Evolutionary conservation across 169 alveolate genomes (phyloP), one percentile per base, ranked within the genome.

Genomic region (Prorocentrum cordatum): DNA sequence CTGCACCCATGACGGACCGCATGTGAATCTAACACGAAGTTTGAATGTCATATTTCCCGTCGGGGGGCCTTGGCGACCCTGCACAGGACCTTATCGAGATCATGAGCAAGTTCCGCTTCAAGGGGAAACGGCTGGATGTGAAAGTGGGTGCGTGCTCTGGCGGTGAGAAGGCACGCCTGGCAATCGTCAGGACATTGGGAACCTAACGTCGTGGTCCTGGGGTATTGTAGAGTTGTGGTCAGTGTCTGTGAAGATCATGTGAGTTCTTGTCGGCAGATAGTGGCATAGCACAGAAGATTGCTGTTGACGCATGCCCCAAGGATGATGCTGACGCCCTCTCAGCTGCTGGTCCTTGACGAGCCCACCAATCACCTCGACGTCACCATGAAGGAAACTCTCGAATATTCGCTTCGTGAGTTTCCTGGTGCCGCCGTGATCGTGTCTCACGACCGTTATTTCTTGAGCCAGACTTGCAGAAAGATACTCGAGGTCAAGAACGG

Each of bases 381-480:
- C 61, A 70, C 72, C 58, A 75, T 75, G 86, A 75, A 75, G 86
- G 86, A 83, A 35, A 86, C 91, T 10, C 66, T 92, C 29, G 92
- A 89, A 42, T 32, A 31, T 12, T 92, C 93, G 29, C 84, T 92
- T 27, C 87, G 73, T 18, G 68, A 62, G 39, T 92, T 39, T 67
- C 75, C 58, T 12, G 94, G 94, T 2, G 82, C 93, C 5, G 91
- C 91, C 0, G 72, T 92, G n/a, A 36, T 92, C 20, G 93, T 92
- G 2, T 70, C 93, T 27, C 94, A 92, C 71, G 93, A 92, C 67
- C 64, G 89, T 0, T n/a, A 20, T 16, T 92, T 92, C 67, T 83
- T 89, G n/a, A 64, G 89, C 5, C 77, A 42, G 20, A 71, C 67
- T 12, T 91, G 91, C 2, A 62, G 47, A 14, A 42, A 70, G 29